Conservation (phyloP, 345 rosid genomes). For the Citrus hindsii region DNA sequence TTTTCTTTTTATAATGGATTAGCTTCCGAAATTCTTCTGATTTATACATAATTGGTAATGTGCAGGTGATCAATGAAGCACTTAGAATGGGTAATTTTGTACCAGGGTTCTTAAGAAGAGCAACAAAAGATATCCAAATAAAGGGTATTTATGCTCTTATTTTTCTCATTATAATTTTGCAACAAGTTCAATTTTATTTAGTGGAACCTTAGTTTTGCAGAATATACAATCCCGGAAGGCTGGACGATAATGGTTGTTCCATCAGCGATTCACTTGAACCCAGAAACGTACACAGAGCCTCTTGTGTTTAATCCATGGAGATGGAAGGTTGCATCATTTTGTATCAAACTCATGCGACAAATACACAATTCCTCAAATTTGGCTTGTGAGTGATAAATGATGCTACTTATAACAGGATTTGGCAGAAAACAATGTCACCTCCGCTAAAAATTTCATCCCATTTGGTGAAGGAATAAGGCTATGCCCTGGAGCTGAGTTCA, state of each 20-base stretch:
- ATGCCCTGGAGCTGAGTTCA: constrained; percentile 27
- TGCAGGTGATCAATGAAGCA: constrained; percentile 24
- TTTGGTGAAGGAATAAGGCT: constrained; percentile 26
- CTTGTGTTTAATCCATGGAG: constrained; percentile 25
- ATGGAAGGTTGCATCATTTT: constrained; percentile 16
- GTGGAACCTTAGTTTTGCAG: not conserved
- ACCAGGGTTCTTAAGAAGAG: constrained; percentile 19
- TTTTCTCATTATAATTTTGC: no score
- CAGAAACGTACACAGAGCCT: constrained; percentile 15
- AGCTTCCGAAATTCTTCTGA: not conserved
- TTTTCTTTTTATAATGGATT: no score
- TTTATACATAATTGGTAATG: not conserved
- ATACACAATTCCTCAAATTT: not conserved
- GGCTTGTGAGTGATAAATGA: not conserved
- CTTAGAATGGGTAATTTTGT: constrained; percentile 22
- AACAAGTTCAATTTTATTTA: no score
- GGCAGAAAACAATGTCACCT: constrained; percentile 7
- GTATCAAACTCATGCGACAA: not conserved
- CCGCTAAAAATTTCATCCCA: constrained; percentile 11
- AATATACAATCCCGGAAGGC: constrained; percentile 35
- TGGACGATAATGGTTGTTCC: constrained; percentile 22
- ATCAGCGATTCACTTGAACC: constrained; percentile 22
- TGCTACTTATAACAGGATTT: not conserved
- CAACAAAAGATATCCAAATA: constrained; percentile 18
- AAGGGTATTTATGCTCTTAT: no score